Percentiles rank a stretch among this genome's conserved stretches.
These are phyloP conservation scores for Gracilaria vermiculophylla DNA, from an alignment of 23 red algal species.

Conservation along the genomic window DNA sequence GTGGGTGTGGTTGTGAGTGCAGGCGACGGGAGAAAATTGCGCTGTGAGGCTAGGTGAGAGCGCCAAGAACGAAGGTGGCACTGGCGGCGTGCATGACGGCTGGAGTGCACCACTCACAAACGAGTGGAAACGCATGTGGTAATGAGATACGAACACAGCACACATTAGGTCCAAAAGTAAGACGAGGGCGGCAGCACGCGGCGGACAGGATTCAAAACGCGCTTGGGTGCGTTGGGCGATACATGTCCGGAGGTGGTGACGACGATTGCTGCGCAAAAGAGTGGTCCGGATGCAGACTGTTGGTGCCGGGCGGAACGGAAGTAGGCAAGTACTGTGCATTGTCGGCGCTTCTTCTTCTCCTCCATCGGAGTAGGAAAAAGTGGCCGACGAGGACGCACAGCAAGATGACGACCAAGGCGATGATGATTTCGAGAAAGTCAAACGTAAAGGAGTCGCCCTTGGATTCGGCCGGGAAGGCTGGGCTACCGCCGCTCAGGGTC, in stretches of 20 bases:
- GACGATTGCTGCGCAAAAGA: neutral
- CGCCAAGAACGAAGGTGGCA: too few relatives aligned
- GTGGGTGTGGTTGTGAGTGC: too few relatives aligned
- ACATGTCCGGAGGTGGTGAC: neutral
- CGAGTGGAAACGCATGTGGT: too few relatives aligned
- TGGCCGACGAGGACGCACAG: neutral
- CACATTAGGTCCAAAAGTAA: neutral
- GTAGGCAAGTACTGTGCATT: neutral
- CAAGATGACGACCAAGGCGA: slow-evolving; percentile 16
- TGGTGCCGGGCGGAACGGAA: slow-evolving; percentile 5
- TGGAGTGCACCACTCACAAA: too few relatives aligned
- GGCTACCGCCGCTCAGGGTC: neutral
- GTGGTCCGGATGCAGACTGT: slow-evolving; percentile 4
- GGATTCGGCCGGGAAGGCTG: neutral
- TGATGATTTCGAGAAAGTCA: neutral
- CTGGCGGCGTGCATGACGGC: too few relatives aligned
- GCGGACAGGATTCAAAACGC: neutral
- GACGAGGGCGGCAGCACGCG: neutral
- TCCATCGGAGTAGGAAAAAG: neutral
- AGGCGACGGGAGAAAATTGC: too few relatives aligned
- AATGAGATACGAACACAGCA: too few relatives aligned
- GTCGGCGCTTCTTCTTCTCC: neutral
- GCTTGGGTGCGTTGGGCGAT: neutral
- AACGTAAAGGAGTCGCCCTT: neutral
- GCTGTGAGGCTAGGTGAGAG: too few relatives aligned